Evolutionary conservation across 1,139 yeast species (phyloP), one percentile per base, ranked within the genome.

Genomic region (Wickerhamiella infanticola): DNA sequence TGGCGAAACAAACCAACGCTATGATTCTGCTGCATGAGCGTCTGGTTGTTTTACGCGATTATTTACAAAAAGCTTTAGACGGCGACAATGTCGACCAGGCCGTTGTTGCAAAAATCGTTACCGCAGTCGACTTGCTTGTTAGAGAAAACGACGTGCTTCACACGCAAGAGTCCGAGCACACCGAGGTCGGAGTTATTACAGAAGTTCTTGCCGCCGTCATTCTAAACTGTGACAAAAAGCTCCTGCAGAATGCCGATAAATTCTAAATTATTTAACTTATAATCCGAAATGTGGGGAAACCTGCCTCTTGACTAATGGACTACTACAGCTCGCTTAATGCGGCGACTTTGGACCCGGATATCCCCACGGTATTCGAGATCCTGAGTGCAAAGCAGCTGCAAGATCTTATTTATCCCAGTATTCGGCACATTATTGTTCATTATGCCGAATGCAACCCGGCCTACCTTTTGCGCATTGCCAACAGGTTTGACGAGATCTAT

Each of bases 351-450:
- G 90, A 83, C 57, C 71, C 81, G 1, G 81, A 77, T 48, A 72
- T 80, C 1, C 95, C 95, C 0, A 82, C 95, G 0, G 67, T 84
- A 11, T 84, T 85, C 59, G 95, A 84, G 65, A 71, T 88, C 47
- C 69, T 85, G 26, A 83, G 95, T 0, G 75, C 95, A 0, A 72
- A 74, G 49, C 95, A 90, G 63, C 70, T 90, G 29, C 86, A 84
- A 50, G 69, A 74, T 3, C 68, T 90, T 46, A 66, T 90, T 37
- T 79, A 94, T 0, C 95, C 96, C 0, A 83, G 96, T 0, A 62
- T 86, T 37, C 66, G 95, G 47, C 88, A 80, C 60, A 72, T 90
- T 7, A 62, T 90, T 27, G 86, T 84, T 3, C 84, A 83, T 58
- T 84, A 83, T 63, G 83, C 95, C 1, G 79, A 79, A 51, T 69